Evolutionary conservation across 2,329 filamentous ascomycete species (phyloP).

Genomic region (Aspergillus sp.): DNA sequence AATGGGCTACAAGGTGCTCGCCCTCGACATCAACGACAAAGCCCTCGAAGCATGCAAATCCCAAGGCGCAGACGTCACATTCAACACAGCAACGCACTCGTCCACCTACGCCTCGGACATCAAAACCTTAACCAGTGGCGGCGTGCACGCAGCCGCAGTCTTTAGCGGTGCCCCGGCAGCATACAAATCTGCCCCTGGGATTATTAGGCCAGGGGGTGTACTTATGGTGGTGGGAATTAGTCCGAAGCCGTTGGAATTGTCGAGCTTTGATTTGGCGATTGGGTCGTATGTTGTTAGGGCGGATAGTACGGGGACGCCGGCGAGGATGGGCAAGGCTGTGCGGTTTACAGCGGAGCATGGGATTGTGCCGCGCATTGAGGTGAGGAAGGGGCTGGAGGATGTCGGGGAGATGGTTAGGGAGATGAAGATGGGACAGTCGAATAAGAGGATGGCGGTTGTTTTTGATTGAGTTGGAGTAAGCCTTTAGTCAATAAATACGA

Average conservation of each 20-base stretch:
- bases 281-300: slow-evolving; percentile 4
- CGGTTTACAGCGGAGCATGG: slow-evolving; percentile 9
- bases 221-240: slow-evolving; percentile 9
- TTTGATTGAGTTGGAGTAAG: background rate
- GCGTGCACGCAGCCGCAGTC: too few species aligned
- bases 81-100: too few species aligned
- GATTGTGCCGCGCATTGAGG: slow-evolving; percentile 5
- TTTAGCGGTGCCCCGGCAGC: too few species aligned
- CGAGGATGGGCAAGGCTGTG: slow-evolving; percentile 4
- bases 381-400: slow-evolving; percentile 2
- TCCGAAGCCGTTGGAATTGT: background rate
- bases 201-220: background rate
- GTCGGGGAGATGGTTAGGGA: slow-evolving; percentile 3
- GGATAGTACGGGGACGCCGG: background rate
- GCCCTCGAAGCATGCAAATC: too few species aligned
- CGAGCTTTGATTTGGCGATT: slow-evolving; percentile 5
- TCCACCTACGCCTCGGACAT: too few species aligned
- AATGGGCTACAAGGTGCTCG: too few species aligned
- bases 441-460: slow-evolving; percentile 37
- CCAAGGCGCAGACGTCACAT: too few species aligned
- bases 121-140: too few species aligned
- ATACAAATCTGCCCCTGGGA: too few species aligned
- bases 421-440: background rate
- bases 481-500: too few species aligned
- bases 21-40: too few species aligned